These are phyloP conservation scores for Anthracocystis walkeri DNA, from an alignment of 1,284 basidiomycete genomes.

Conservation along the genomic window DNA sequence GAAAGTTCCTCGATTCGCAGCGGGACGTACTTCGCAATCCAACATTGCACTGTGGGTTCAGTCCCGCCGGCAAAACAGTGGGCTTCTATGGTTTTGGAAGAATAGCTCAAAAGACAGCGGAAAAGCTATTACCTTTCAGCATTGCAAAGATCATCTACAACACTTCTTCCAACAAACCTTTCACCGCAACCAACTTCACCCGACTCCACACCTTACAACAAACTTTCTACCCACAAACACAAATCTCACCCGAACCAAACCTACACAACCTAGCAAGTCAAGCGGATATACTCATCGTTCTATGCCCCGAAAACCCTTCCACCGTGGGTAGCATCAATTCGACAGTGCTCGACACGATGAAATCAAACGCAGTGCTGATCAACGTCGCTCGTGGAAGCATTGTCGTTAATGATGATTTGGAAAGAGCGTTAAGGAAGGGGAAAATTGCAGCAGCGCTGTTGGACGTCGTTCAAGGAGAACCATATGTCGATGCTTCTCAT, in stretches of 20 bases:
- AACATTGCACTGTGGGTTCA: slow-evolving; percentile 26
- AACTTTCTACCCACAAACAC: slow-evolving; percentile 24
- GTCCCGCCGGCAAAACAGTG: slow-evolving; percentile 24
- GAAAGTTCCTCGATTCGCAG: slow-evolving; percentile 11
- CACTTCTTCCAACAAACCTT: slow-evolving; percentile 15
- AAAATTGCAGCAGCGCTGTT: slow-evolving; percentile 29
- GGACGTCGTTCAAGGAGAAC: slow-evolving; percentile 36
- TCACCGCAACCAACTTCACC: slow-evolving; percentile 11
- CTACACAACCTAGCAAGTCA: slow-evolving; percentile 20
- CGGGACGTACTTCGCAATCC: slow-evolving; percentile 16
- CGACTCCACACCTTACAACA: slow-evolving; percentile 17
- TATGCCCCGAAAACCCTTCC: slow-evolving; percentile 30
- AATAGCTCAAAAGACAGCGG: slow-evolving; percentile 30
- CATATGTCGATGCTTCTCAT: slow-evolving; percentile 16
- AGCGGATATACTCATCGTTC: slow-evolving; percentile 31
- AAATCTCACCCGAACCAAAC: slow-evolving; percentile 16
- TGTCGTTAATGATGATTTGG: slow-evolving; percentile 28
- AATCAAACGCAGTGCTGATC: slow-evolving; percentile 18
- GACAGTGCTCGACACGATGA: slow-evolving; percentile 16
- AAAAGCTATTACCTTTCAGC: slow-evolving; percentile 32
- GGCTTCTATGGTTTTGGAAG: slow-evolving; percentile 39
- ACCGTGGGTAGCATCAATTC: slow-evolving; percentile 25
- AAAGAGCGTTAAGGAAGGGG: slow-evolving; percentile 5
- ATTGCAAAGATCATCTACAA: slow-evolving; percentile 19
- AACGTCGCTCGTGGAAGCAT: slow-evolving; percentile 35